A percentile compares a stretch with the other conserved stretches of the same genome.
These are phyloP conservation scores for Exophiala lecanii-corni DNA, from an alignment of 2,329 filamentous ascomycete genomes.

Conservation along the genomic window DNA sequence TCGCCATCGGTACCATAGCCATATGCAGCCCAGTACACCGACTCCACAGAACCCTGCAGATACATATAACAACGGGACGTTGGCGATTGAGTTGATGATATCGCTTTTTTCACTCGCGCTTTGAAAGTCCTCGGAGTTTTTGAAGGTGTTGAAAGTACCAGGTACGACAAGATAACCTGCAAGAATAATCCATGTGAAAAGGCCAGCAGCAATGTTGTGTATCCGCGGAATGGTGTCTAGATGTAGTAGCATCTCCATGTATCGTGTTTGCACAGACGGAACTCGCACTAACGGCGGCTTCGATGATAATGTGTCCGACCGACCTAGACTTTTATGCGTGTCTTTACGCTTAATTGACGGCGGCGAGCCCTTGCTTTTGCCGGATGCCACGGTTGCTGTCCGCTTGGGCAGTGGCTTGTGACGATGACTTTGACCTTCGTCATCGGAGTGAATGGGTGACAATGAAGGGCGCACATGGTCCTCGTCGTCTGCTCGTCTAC, in stretches of 20 bases:
- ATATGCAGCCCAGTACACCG: constrained; percentile 39
- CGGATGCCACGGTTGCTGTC: not conserved
- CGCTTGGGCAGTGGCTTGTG: constrained; percentile 1
- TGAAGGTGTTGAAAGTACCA: constrained; percentile 47
- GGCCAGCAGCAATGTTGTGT: constrained; percentile 43
- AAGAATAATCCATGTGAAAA: constrained; percentile 49
- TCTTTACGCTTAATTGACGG: constrained; percentile 7
- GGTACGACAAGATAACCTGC: constrained; percentile 52
- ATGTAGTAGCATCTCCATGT: constrained; percentile 30
- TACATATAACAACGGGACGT: constrained; percentile 42
- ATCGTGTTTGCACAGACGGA: constrained; percentile 23
- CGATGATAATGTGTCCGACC: constrained; percentile 8
- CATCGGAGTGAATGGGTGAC: constrained; percentile 16
- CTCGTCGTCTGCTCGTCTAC: constrained; percentile 1
- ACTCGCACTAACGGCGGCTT: constrained; percentile 17
- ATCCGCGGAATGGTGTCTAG: constrained; percentile 30
- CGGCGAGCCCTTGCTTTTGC: not conserved
- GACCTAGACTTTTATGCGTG: constrained; percentile 1
- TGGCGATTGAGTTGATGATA: constrained; percentile 32
- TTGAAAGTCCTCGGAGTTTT: constrained; percentile 30
- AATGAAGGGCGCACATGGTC: constrained; percentile 10
- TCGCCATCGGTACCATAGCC: constrained; percentile 43
- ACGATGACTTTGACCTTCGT: not conserved
- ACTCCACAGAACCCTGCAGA: constrained; percentile 42
- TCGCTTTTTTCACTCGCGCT: constrained; percentile 27